phyloP scores from a whole-genome alignment of 176 grass and related monocot genomes.

The Bolboschoenus planiculmis region DNA sequence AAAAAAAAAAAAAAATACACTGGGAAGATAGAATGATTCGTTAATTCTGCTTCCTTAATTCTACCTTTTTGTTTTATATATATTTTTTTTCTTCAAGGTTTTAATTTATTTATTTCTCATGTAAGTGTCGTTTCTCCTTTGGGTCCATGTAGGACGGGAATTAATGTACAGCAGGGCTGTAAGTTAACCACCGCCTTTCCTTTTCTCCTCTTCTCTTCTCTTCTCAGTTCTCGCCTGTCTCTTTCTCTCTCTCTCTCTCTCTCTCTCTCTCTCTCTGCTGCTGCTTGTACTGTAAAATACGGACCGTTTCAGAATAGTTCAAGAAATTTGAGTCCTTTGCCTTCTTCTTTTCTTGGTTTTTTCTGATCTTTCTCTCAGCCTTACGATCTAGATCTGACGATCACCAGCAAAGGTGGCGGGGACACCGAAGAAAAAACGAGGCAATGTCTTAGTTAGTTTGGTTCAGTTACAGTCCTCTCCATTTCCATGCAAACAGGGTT shows the following conservation, averaged over 20 bases:
- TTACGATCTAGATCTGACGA: not conserved
- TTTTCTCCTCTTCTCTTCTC: conserved; percentile 8
- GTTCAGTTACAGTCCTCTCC: not conserved
- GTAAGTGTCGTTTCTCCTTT: conserved; percentile 29
- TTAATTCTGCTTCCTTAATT: conserved; percentile 34
- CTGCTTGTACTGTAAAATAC: conserved; percentile 20
- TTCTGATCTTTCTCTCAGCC: not conserved
- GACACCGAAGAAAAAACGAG: not conserved
- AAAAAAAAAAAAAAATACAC: too few relatives aligned
- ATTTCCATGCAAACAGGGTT: conserved; percentile 5
- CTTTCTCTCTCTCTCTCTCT: not conserved
- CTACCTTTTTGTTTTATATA: not conserved
- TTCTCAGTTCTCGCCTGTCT: not conserved
- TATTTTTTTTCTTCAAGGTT: not conserved
- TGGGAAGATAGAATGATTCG: conserved; percentile 24
- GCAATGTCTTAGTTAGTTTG: not conserved
- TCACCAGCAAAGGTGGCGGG: conserved; percentile 17
- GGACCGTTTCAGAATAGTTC: not conserved
- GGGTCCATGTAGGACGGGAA: conserved; percentile 23
- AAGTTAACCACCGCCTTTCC: conserved; percentile 42
- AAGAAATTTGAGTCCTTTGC: not conserved
- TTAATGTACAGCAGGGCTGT: conserved; percentile 53
- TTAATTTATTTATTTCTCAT: conserved; percentile 13
- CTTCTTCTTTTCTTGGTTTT: conserved; percentile 13
- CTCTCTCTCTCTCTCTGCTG: not conserved